Evolutionary conservation across 306 rosid genomes (phyloP).

Genomic region (Pyrus pyrifolia): DNA sequence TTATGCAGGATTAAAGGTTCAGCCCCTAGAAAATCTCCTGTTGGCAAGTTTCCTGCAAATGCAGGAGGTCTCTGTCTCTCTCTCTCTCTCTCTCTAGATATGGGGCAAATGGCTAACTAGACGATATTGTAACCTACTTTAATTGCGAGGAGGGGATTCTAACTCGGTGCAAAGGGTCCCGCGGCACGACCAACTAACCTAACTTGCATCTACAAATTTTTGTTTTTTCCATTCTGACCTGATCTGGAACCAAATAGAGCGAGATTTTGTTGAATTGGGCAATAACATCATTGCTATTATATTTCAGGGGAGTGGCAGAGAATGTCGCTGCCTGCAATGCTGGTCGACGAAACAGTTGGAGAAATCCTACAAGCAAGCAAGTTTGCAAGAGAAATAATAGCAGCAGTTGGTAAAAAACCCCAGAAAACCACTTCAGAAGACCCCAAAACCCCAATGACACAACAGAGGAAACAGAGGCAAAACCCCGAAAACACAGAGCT

Average conservation of each 20-base stretch:
- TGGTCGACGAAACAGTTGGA: slow-evolving; percentile 76
- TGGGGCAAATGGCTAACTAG: too few species aligned
- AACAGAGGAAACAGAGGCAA: slow-evolving; percentile 34
- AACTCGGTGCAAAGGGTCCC: too few species aligned
- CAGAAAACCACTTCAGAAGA: slow-evolving; percentile 40
- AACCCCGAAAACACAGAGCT: slow-evolving; percentile 60
- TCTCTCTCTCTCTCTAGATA: neutral
- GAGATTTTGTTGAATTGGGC: neutral
- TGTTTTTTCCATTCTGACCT: neutral
- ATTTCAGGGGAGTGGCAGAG: slow-evolving; percentile 69
- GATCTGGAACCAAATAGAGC: neutral
- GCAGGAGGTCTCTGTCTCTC: slow-evolving; percentile 13
- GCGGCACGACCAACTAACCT: too few species aligned
- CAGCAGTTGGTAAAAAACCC: slow-evolving; percentile 29
- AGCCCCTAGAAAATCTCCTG: slow-evolving; percentile 56
- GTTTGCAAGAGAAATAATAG: slow-evolving; percentile 71
- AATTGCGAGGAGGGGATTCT: too few species aligned
- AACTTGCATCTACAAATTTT: too few species aligned
- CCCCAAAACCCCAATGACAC: slow-evolving; percentile 72
- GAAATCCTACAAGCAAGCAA: slow-evolving; percentile 86
- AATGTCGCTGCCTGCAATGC: slow-evolving; percentile 96
- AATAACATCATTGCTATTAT: neutral
- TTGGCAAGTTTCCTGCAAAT: slow-evolving; percentile 64
- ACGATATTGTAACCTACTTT: too few species aligned
- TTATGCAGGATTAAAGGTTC: slow-evolving; percentile 49